Conservation (phyloP, 1,139 yeast species). For the Kodamaea arcana region DNA sequence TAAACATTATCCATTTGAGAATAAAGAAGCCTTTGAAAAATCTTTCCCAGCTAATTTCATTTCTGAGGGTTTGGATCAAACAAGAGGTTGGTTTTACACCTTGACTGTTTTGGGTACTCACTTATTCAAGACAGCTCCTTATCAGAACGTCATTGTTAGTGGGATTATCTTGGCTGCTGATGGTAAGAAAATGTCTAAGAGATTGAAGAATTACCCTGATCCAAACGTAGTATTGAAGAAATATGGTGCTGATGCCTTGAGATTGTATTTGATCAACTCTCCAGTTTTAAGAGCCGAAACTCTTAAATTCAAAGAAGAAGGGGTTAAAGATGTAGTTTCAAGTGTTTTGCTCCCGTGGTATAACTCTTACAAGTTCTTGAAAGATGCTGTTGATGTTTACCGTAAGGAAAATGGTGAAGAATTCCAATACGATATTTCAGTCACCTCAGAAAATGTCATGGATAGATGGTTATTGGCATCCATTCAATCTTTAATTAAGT, state of each 20-base stretch:
- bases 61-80: conserved; percentile 98
- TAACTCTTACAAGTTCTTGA: conserved; percentile 94
- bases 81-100: conserved; percentile 99
- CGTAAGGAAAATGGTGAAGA: conserved; percentile 70
- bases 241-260: conserved; percentile 97
- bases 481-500: conserved; percentile 81
- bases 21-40: conserved; percentile 58
- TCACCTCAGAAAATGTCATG: conserved; percentile 82
- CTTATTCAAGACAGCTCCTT: conserved; percentile 87
- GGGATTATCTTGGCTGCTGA: conserved; percentile 97
- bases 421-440: conserved; percentile 65
- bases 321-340: conserved; percentile 95
- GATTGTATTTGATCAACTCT: conserved; percentile 92
- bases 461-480: conserved; percentile 97
- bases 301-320: conserved; percentile 95
- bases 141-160: conserved; percentile 89
- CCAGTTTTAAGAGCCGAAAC: conserved; percentile 97
- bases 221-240: conserved; percentile 75
- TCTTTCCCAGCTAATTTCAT: conserved; percentile 96
- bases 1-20: conserved; percentile 94
- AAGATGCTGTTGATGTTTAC: conserved; percentile 84
- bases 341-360: conserved; percentile 97
- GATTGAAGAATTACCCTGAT: conserved; percentile 97
- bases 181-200: conserved; percentile 99
- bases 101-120: conserved; percentile 94